phyloP scores from a whole-genome alignment of 305 asterid species.

The Fraxinus dipetala region DNA sequence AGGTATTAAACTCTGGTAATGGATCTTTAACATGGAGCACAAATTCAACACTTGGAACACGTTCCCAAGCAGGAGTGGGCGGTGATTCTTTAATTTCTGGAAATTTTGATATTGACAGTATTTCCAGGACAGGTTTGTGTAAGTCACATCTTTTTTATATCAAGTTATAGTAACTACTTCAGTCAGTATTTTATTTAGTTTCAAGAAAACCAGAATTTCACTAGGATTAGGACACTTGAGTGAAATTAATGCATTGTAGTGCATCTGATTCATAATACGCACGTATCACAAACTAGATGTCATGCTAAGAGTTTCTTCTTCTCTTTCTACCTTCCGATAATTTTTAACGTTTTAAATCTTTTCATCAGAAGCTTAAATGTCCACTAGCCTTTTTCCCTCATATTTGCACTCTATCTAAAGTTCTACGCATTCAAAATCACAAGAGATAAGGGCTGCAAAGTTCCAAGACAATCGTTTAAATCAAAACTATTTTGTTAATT shows the following conservation, averaged over 20 bases:
- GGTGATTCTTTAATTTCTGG: not conserved
- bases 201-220: not conserved
- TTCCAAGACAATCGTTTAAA: not conserved
- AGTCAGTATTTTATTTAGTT: not conserved
- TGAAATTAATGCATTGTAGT: not conserved
- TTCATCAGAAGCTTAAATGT: not conserved
- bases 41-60: not conserved
- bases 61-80: not conserved
- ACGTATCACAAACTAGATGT: not conserved
- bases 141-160: not conserved
- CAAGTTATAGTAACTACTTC: not conserved
- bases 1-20: not conserved
- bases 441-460: not conserved
- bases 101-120: not conserved
- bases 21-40: not conserved
- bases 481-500: not conserved
- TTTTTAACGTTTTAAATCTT: not conserved
- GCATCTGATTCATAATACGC: not conserved
- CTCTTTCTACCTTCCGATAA: not conserved
- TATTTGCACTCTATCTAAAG: not conserved
- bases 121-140: not conserved
- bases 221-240: not conserved
- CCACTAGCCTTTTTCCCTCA: not conserved
- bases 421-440: not conserved
- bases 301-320: not conserved